phyloP scores from a whole-genome alignment of 345 rosid genomes.

The Brassica juncea region DNA sequence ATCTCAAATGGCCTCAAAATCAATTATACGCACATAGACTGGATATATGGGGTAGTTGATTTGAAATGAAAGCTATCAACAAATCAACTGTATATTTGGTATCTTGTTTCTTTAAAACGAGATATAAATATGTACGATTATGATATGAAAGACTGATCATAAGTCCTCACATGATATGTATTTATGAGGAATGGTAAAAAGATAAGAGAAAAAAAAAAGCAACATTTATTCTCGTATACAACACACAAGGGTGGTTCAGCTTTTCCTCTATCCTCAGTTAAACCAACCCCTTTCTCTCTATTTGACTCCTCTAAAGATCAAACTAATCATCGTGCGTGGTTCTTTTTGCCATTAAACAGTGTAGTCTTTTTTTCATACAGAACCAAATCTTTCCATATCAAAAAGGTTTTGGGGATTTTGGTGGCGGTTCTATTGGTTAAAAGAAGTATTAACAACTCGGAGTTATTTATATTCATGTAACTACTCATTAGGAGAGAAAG shows the following conservation, averaged over 20 bases:
- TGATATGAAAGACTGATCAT: constrained; percentile 30
- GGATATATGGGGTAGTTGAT: constrained; percentile 8
- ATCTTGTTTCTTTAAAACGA: constrained; percentile 3
- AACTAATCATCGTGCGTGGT: background rate
- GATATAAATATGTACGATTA: constrained; percentile 12
- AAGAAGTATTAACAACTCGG: background rate
- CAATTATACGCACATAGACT: background rate
- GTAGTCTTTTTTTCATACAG: background rate
- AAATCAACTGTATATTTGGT: constrained; percentile 24
- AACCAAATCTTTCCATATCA: background rate
- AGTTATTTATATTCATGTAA: background rate
- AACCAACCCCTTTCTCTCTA: constrained; percentile 26
- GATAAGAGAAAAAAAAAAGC: background rate
- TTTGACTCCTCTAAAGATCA: constrained; percentile 17
- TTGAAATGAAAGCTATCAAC: constrained; percentile 22
- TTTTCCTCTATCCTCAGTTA: background rate
- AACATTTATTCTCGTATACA: constrained; percentile 41
- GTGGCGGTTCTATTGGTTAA: background rate
- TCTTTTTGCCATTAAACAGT: background rate
- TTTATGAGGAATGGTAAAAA: constrained; percentile 34
- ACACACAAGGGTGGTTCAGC: constrained; percentile 32
- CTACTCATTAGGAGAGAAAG: background rate
- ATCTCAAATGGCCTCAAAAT: constrained; percentile 9
- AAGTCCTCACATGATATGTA: constrained; percentile 28
- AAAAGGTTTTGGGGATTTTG: background rate